These are phyloP conservation scores for Annulohypoxylon nitens DNA, from an alignment of 495 filamentous ascomycete genomes.

Conservation along the genomic window DNA sequence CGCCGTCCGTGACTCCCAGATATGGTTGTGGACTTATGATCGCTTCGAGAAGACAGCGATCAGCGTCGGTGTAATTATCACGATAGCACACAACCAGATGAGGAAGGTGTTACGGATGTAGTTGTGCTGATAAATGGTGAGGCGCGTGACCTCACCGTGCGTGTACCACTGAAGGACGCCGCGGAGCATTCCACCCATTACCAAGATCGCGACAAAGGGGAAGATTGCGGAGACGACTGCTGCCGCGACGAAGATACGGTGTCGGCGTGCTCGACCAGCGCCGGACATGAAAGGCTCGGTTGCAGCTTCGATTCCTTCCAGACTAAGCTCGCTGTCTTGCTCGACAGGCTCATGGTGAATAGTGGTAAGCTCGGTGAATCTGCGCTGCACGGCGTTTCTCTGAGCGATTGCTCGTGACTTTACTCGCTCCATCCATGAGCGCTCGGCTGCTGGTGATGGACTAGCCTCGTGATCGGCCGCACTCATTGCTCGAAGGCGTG, in stretches of 20 bases:
- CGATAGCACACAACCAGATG: slow-evolving; percentile 37
- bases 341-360: slow-evolving; percentile 24
- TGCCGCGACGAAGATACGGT: slow-evolving; percentile 49
- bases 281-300: slow-evolving; percentile 49
- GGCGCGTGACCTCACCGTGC: slow-evolving; percentile 46
- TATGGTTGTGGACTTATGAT: background rate
- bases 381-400: background rate
- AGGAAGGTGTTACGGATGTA: slow-evolving; percentile 45
- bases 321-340: slow-evolving; percentile 25
- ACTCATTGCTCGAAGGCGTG: background rate
- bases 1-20: background rate
- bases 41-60: slow-evolving; percentile 31
- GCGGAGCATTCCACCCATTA: slow-evolving; percentile 48
- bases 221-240: slow-evolving; percentile 47
- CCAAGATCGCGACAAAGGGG: slow-evolving; percentile 53
- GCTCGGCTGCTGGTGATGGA: background rate
- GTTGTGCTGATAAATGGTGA: slow-evolving; percentile 48
- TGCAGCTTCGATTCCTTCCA: slow-evolving; percentile 23
- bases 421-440: background rate
- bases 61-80: slow-evolving; percentile 14
- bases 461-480: background rate
- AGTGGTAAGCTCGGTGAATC: slow-evolving; percentile 18
- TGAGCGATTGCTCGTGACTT: background rate
- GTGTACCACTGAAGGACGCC: slow-evolving; percentile 53
- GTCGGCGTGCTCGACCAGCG: slow-evolving; percentile 40